phyloP scores from a whole-genome alignment of 106 monocot genomes.

The Dioscorea alata region DNA sequence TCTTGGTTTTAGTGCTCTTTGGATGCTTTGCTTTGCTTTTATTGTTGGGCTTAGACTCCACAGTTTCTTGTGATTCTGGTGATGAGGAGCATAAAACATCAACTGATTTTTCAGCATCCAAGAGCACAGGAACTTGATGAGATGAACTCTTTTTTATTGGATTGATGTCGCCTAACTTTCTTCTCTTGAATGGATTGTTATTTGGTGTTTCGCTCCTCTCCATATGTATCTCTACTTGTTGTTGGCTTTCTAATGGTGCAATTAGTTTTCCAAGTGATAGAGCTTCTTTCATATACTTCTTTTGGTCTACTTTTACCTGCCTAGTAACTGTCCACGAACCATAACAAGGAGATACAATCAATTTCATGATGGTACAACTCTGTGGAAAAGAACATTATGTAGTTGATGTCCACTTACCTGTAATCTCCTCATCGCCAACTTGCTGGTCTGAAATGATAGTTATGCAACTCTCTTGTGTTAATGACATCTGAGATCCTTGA shows the following conservation, averaged over 20 bases:
- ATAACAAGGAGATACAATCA: neutral
- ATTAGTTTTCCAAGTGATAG: constrained; percentile 54
- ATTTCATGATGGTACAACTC: too few species aligned
- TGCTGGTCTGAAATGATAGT: constrained; percentile 27
- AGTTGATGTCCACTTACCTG: constrained; percentile 15
- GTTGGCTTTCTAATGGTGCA: constrained; percentile 5
- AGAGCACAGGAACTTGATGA: constrained; percentile 4
- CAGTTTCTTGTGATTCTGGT: constrained; percentile 29
- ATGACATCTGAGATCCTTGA: constrained; percentile 10
- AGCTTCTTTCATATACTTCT: constrained; percentile 49
- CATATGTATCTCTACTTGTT: constrained; percentile 12
- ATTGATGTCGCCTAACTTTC: constrained; percentile 22
- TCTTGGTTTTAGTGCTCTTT: too few species aligned
- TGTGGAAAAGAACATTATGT: neutral
- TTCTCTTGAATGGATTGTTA: constrained; percentile 83
- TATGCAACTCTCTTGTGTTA: constrained; percentile 30
- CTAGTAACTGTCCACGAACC: constrained; percentile 14
- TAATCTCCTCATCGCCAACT: constrained; percentile 13
- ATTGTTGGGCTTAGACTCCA: constrained; percentile 12
- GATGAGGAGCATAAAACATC: neutral
- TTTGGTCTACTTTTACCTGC: constrained; percentile 11
- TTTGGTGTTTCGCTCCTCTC: constrained; percentile 30
- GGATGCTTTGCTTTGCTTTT: neutral
- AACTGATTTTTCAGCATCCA: neutral
- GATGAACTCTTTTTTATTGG: neutral